Percentiles rank a stretch among this genome's conserved stretches.
phyloP scores from a whole-genome alignment of 352 stramenopile genomes.

The Elongisporangium anandrum region DNA sequence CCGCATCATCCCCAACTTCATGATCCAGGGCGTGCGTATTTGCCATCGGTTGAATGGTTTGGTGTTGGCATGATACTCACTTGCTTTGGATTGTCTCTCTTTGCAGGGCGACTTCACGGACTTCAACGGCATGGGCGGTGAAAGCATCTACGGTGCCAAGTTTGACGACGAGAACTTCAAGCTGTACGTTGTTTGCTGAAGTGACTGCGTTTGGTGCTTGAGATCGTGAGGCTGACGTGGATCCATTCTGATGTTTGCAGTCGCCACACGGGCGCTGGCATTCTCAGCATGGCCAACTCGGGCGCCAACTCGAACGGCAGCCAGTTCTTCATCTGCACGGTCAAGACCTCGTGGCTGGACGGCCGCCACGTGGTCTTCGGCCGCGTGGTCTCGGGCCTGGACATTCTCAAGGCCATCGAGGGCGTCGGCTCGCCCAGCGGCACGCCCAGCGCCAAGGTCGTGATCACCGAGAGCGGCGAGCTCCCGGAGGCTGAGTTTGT shows the following conservation, averaged over 20 bases:
- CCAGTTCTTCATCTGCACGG: constrained; percentile 98
- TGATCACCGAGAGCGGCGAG: constrained; percentile 95
- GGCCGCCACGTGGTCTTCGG: constrained; percentile 90
- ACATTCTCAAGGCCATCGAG: constrained; percentile 97
- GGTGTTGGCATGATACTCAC: not conserved
- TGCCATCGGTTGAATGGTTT: too few species aligned
- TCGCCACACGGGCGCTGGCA: constrained; percentile 70
- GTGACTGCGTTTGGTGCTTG: constrained; percentile 3
- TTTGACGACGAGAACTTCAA: constrained; percentile 88
- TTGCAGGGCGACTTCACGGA: constrained; percentile 71
- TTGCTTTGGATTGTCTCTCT: constrained; percentile 2
- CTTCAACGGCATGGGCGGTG: constrained; percentile 71
- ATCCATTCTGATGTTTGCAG: constrained; percentile 7
- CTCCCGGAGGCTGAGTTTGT: constrained; percentile 58
- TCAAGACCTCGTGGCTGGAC: constrained; percentile 90
- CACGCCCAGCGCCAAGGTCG: constrained; percentile 79
- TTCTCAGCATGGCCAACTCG: constrained; percentile 83
- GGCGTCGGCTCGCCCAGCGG: constrained; percentile 90
- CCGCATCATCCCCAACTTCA: constrained; percentile 95
- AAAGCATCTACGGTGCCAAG: constrained; percentile 78
- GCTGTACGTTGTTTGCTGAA: constrained; percentile 43
- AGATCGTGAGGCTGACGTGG: not conserved
- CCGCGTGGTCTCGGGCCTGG: constrained; percentile 93
- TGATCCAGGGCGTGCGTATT: constrained; percentile 74
- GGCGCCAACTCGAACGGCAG: constrained; percentile 92